Evolutionary conservation across 176 grass and related monocot genomes (phyloP).

Genomic region (Urochloa ruziziensis): DNA sequence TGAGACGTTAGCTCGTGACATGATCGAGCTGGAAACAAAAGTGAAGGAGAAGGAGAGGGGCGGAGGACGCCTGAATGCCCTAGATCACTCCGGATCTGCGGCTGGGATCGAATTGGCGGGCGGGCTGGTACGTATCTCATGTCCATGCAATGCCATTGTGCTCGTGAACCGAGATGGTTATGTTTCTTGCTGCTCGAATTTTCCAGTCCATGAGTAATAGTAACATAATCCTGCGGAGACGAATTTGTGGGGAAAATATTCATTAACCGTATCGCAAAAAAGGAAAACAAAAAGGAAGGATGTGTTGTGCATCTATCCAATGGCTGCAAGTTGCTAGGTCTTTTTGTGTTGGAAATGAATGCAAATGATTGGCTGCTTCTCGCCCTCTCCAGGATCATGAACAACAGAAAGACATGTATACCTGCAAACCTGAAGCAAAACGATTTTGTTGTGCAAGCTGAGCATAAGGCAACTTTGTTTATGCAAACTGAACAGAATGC

Average conservation of each 20-base stretch:
- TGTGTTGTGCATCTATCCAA: background rate
- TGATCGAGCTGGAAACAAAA: conserved; percentile 16
- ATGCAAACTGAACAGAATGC: no score
- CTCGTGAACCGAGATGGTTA: conserved; percentile 26
- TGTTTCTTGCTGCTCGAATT: background rate
- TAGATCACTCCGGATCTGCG: conserved; percentile 40
- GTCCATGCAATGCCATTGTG: background rate
- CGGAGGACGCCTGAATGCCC: conserved; percentile 27
- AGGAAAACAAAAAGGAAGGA: no score
- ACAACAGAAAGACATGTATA: background rate
- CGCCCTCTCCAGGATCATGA: background rate
- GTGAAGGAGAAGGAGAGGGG: background rate
- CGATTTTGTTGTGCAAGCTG: no score
- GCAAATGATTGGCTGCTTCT: background rate
- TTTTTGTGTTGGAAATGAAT: background rate
- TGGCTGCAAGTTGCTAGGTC: background rate
- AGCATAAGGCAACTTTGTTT: no score
- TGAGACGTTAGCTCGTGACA: conserved; percentile 50
- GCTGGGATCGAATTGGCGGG: background rate
- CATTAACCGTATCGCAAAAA: background rate
- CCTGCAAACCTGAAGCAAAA: no score
- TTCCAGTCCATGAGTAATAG: conserved; percentile 28
- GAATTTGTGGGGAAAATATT: background rate
- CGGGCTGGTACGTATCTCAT: background rate
- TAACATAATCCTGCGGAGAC: background rate